Evolutionary conservation across 495 filamentous ascomycete genomes (phyloP), one percentile per base, ranked within the genome.

Genomic region (Mytilinidion resinicola): DNA sequence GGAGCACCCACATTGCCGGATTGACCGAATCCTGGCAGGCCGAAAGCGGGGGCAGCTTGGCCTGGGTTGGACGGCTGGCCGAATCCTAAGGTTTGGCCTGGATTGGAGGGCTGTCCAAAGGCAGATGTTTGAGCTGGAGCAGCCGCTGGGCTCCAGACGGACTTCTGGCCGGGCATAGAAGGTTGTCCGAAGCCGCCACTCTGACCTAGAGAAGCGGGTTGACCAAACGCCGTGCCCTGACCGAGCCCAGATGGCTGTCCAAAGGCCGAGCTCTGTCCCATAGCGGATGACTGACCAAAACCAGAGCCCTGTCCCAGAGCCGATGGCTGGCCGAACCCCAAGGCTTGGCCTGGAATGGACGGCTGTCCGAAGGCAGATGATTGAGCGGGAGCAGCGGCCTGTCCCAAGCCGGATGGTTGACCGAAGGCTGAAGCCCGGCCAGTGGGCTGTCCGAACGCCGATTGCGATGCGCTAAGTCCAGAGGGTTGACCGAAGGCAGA

Each of bases 371-470:
- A 65, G 11, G 57, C 39, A 39, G 33, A 43, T 37, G 25, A 3
- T 30, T 30, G 25, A 30, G 25, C 25, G 2, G 53, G 37, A 20
- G 65, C 51, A 21, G 55, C 56, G 1, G 59, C 12, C 37, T 51
- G 60, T 19, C 58, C 58, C n/a, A 56, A 59, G 34, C 42, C 48
- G 39, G 58, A 51, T 36, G 35, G 36, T 25, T 53, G 52, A 15
- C 51, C 60, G 41, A 50, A 38, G 17, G 20, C 49, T 14, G 39
- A 9, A 10, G 33, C 33, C 8, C 39, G 7, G 9, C 9, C 48
- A 14, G 59, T 58, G 10, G 66, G 48, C 37, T 66, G 56, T 12
- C 68, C 66, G 59, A 70, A 70, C 25, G 64, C 56, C 4, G 65
- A 51, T 33, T 34, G 55, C n/a, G 21, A 17, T 33, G 36, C 44